Evolutionary conservation across 2,329 filamentous ascomycete genomes (phyloP).

Genomic region (Hypoxylon sp.): DNA sequence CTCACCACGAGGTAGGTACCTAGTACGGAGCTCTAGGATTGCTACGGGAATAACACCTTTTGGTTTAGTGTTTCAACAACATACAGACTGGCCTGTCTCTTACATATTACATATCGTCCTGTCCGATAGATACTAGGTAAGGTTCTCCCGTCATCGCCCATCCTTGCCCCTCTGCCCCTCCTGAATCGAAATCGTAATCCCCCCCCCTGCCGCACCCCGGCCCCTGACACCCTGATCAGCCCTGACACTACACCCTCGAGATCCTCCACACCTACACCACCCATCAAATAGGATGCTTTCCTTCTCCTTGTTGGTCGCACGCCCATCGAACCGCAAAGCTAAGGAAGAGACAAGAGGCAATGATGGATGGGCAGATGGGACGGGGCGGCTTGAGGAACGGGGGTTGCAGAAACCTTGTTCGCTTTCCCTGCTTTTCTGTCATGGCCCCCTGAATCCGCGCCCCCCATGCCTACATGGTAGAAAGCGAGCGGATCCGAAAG

Average conservation of each 20-base stretch:
- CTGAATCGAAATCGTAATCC: background rate
- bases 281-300: constrained; percentile 12
- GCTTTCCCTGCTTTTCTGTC: background rate
- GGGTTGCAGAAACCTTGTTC: background rate
- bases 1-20: background rate
- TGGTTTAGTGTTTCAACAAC: background rate
- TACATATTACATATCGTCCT: background rate
- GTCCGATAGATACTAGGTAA: background rate
- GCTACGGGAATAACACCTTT: background rate
- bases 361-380: background rate
- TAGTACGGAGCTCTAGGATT: background rate
- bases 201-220: too few species aligned
- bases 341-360: background rate
- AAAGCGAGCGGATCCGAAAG: constrained; percentile 2
- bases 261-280: background rate
- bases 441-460: background rate
- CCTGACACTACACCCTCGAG: background rate
- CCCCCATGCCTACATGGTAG: background rate
- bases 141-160: constrained; percentile 5
- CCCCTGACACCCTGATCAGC: too few species aligned
- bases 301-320: background rate
- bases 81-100: background rate
- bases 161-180: background rate
- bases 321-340: background rate
- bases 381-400: background rate